Conservation (phyloP, 352 stramenopile species). For the Globisporangium uncinulatum region DNA sequence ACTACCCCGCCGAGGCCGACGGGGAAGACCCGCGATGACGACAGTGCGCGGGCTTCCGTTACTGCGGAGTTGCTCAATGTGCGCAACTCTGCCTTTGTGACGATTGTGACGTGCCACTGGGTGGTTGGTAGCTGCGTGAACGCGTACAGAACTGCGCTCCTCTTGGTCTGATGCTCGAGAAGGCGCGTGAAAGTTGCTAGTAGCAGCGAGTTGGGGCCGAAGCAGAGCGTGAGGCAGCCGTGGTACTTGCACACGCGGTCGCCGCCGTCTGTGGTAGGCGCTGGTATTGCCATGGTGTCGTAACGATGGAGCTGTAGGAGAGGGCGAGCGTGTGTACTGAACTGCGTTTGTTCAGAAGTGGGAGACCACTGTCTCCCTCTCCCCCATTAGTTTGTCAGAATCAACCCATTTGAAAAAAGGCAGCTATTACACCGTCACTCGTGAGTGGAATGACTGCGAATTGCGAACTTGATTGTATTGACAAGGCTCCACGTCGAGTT, state of each 20-base stretch:
- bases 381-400: too few species aligned
- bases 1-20: slow-evolving; percentile 31
- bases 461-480: too few species aligned
- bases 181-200: background rate
- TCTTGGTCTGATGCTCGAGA: background rate
- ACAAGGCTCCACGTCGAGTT: too few species aligned
- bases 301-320: background rate
- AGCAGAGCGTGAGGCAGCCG: slow-evolving; percentile 31
- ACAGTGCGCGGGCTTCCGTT: slow-evolving; percentile 22
- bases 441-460: too few species aligned
- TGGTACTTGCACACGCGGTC: slow-evolving; percentile 20
- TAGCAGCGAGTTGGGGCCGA: slow-evolving; percentile 17
- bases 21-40: slow-evolving; percentile 27
- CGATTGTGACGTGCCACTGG: slow-evolving; percentile 55
- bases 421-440: too few species aligned
- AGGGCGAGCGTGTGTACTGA: background rate
- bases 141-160: background rate
- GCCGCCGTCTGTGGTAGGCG: background rate
- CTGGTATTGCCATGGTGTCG: background rate
- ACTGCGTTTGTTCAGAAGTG: background rate
- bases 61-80: slow-evolving; percentile 16
- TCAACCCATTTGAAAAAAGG: too few species aligned
- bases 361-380: too few species aligned
- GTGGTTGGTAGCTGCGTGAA: slow-evolving; percentile 13
- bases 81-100: slow-evolving; percentile 46